These are phyloP conservation scores for Crepidotus variabilis DNA, from an alignment of 768 basidiomycete species.

Conservation along the genomic window DNA sequence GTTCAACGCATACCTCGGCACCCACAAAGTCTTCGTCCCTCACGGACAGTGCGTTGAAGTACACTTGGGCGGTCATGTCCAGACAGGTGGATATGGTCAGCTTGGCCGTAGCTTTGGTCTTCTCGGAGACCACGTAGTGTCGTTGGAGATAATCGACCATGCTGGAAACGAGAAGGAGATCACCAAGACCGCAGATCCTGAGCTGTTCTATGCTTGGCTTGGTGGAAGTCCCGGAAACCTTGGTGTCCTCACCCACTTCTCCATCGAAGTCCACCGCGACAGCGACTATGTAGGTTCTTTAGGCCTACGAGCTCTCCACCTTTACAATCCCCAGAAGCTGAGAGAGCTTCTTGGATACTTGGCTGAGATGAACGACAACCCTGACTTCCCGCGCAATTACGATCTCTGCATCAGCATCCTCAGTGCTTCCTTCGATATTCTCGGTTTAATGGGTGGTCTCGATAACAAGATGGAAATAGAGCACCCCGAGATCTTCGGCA, in stretches of 20 bases:
- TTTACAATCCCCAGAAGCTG: conserved; percentile 7
- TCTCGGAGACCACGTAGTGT: conserved; percentile 8
- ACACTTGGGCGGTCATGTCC: conserved; percentile 9
- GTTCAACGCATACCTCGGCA: conserved; percentile 7
- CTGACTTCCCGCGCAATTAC: conserved; percentile 9
- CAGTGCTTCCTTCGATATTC: conserved; percentile 1
- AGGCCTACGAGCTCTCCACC: conserved; percentile 3
- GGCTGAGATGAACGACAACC: conserved; percentile 7
- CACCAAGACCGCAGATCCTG: conserved; percentile 2
- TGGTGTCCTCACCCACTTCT: conserved; percentile 11
- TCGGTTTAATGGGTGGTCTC: conserved; percentile 3
- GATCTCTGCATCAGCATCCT: conserved; percentile 9
- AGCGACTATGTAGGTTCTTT: conserved; percentile 5
- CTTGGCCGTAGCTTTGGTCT: conserved; percentile 10
- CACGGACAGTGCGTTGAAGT: conserved; percentile 8
- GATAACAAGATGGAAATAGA: conserved; percentile 5
- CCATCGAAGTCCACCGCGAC: conserved; percentile 7
- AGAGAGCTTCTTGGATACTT: conserved; percentile 5
- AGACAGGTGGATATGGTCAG: conserved; percentile 11
- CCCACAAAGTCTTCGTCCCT: conserved; percentile 8
- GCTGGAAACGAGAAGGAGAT: conserved; percentile 4
- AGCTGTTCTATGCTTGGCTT: conserved; percentile 5
- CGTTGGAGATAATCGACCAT: conserved; percentile 7
- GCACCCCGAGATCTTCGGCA: conserved; percentile 8
- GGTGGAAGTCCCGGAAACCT: conserved; percentile 10